Evolutionary conservation across 108 stramenopile genomes (phyloP).

Genomic region (Cylindrotheca closterium): DNA sequence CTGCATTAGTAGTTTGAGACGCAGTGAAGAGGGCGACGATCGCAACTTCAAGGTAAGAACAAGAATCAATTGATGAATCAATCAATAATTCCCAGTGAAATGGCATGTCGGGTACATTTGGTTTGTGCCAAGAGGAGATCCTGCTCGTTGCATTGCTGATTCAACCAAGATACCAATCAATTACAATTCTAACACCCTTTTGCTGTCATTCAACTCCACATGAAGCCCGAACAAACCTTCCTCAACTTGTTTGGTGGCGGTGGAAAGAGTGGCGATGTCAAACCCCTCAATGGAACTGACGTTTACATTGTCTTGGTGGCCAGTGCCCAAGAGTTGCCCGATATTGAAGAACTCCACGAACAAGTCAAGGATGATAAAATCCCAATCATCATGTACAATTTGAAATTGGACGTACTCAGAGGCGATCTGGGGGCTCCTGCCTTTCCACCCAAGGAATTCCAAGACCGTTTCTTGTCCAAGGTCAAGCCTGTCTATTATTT

Average conservation of each 20-base stretch:
- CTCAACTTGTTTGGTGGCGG: slow-evolving; percentile 78
- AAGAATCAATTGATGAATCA: background rate
- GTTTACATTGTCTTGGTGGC: slow-evolving; percentile 85
- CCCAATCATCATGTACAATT: slow-evolving; percentile 88
- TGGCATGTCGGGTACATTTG: background rate
- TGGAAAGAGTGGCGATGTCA: slow-evolving; percentile 53
- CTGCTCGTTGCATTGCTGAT: no score
- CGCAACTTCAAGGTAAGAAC: slow-evolving; percentile 63
- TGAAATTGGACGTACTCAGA: slow-evolving; percentile 88
- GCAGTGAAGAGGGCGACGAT: slow-evolving; percentile 61
- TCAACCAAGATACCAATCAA: no score
- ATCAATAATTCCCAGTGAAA: background rate
- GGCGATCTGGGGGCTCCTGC: slow-evolving; percentile 93
- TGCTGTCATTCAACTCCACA: no score
- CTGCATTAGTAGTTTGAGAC: slow-evolving; percentile 48
- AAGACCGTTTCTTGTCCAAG: slow-evolving; percentile 83
- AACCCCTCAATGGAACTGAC: slow-evolving; percentile 60
- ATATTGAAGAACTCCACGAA: slow-evolving; percentile 81
- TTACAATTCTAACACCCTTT: no score
- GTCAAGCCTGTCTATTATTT: slow-evolving; percentile 92
- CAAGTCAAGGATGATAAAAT: slow-evolving; percentile 41
- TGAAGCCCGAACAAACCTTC: slow-evolving; percentile 77
- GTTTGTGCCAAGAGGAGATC: no score
- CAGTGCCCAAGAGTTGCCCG: slow-evolving; percentile 92
- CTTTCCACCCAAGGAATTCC: slow-evolving; percentile 88